Conservation (phyloP, 2,329 filamentous ascomycete genomes). For the Colletotrichum sp. region DNA sequence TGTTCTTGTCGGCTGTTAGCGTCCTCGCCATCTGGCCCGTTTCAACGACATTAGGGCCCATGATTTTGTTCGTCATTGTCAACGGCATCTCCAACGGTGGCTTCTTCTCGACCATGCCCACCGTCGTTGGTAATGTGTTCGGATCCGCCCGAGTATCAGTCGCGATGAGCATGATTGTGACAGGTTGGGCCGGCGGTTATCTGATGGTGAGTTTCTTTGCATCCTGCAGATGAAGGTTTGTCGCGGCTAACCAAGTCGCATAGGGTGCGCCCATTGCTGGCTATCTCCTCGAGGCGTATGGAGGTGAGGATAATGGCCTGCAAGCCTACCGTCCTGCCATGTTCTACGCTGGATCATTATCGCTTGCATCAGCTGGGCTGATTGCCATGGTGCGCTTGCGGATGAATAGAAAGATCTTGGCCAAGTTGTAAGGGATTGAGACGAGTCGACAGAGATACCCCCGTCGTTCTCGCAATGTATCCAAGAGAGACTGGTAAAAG, state of each 20-base stretch:
- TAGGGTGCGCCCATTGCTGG: conserved; percentile 63
- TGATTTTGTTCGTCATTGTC: conserved; percentile 62
- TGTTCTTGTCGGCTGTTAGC: conserved; percentile 59
- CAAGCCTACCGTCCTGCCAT: conserved; percentile 65
- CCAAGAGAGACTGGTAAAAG: background rate
- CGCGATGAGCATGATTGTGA: conserved; percentile 67
- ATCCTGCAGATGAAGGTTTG: background rate
- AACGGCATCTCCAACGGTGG: conserved; percentile 67
- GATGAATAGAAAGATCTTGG: conserved; percentile 40
- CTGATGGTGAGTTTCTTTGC: conserved; percentile 52
- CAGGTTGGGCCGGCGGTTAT: conserved; percentile 66
- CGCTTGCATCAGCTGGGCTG: conserved; percentile 47
- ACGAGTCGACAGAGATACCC: background rate
- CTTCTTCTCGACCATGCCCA: conserved; percentile 69
- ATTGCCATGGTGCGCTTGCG: conserved; percentile 48
- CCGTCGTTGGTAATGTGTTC: conserved; percentile 65
- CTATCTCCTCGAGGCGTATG: conserved; percentile 60
- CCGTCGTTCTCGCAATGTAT: no score
- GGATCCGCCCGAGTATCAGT: conserved; percentile 58
- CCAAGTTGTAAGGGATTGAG: conserved; percentile 33
- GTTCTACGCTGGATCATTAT: conserved; percentile 63
- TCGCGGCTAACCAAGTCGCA: background rate
- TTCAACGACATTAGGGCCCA: conserved; percentile 55
- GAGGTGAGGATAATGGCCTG: conserved; percentile 52
- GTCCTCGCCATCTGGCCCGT: conserved; percentile 68